A percentile compares a stretch with the other conserved stretches of the same genome.
Conservation (phyloP, 371 early-diverging fungal species). For the Rhizomucor miehei region DNA sequence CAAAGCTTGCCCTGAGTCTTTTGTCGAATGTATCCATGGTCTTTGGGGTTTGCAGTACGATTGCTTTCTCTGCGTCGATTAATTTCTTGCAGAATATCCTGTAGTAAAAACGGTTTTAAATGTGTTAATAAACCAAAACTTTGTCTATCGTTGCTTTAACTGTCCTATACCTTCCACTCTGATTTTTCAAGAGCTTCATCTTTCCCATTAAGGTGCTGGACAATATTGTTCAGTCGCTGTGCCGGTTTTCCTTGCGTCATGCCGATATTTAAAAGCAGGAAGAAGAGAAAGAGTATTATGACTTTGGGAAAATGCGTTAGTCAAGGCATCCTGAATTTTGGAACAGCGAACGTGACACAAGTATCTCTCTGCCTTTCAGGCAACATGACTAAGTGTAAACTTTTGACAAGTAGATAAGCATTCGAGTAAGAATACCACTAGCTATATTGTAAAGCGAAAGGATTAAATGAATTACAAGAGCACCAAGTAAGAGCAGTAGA, state of each 20-base stretch:
- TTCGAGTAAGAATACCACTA: too few species aligned
- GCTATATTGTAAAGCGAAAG: too few species aligned
- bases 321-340: too few species aligned
- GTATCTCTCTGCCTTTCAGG: too few species aligned
- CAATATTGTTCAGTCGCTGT: slow-evolving; percentile 22
- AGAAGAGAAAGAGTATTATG: background rate
- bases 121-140: too few species aligned
- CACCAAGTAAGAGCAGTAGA: too few species aligned
- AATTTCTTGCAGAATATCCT: slow-evolving; percentile 34
- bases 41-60: slow-evolving; percentile 25
- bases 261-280: background rate
- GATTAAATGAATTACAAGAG: too few species aligned
- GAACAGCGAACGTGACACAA: too few species aligned
- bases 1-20: slow-evolving; percentile 42
- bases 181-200: slow-evolving; percentile 44
- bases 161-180: slow-evolving; percentile 35
- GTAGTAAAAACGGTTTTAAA: too few species aligned
- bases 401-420: too few species aligned
- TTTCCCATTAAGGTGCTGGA: slow-evolving; percentile 18
- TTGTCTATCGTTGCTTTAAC: too few species aligned
- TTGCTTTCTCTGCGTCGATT: slow-evolving; percentile 26
- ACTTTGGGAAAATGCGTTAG: background rate
- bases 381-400: too few species aligned
- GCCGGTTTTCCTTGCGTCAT: slow-evolving; percentile 1
- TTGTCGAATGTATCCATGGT: slow-evolving; percentile 39